Evolutionary conservation across 2,329 filamentous ascomycete genomes (phyloP).

Genomic region (Colletotrichum tropicale): DNA sequence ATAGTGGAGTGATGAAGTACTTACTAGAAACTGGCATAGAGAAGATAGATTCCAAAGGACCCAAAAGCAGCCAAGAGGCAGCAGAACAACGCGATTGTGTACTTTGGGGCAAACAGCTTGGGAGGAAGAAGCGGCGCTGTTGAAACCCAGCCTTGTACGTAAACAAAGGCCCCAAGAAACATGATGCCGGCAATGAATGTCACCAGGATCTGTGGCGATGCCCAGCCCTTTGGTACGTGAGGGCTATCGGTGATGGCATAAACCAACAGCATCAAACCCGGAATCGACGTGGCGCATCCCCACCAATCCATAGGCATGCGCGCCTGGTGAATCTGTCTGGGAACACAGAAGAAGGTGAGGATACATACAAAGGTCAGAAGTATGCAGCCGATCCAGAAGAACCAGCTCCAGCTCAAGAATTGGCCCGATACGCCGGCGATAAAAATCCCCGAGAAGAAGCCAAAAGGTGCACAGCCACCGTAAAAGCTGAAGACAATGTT

Average conservation of each 20-base stretch:
- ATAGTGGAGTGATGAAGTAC: background rate
- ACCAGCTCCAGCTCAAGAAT: background rate
- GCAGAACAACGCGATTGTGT: background rate
- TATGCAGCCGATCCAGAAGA: background rate
- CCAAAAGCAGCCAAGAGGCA: background rate
- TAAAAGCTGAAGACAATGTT: background rate
- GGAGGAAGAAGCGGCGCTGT: background rate
- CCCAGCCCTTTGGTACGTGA: background rate
- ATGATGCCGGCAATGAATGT: background rate
- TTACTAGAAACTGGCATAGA: background rate
- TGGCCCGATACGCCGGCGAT: background rate
- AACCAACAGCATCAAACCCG: background rate
- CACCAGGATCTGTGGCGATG: background rate
- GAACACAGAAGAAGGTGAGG: constrained; percentile 7
- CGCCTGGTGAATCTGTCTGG: constrained; percentile 27
- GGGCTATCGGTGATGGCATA: background rate
- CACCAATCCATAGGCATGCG: constrained; percentile 52
- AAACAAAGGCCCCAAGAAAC: background rate
- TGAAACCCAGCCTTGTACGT: background rate
- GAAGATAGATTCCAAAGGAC: background rate
- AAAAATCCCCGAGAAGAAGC: background rate
- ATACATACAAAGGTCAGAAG: constrained; percentile 56
- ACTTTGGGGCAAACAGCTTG: background rate
- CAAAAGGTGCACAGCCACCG: background rate
- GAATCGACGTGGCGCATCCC: background rate